These are phyloP conservation scores for Wilcoxina mikolae DNA, from an alignment of 495 filamentous ascomycete species.

Conservation along the genomic window DNA sequence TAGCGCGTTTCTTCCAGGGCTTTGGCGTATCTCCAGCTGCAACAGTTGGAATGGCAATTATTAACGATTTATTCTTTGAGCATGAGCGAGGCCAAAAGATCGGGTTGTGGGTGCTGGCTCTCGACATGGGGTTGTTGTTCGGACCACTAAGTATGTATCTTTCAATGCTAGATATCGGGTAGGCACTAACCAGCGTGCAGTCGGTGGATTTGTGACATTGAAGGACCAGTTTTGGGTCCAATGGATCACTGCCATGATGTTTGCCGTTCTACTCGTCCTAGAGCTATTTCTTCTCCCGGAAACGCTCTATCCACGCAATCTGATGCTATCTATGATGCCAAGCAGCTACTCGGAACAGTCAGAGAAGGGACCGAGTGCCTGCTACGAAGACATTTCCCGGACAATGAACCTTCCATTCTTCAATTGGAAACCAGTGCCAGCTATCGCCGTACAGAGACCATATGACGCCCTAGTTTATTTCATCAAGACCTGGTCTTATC, in stretches of 20 bases:
- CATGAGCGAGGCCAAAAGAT: conserved; percentile 46
- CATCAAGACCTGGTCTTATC: conserved; percentile 36
- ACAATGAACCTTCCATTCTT: conserved; percentile 39
- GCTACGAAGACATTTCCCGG: conserved; percentile 27
- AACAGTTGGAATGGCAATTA: conserved; percentile 47
- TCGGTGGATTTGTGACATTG: conserved; percentile 43
- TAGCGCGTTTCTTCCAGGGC: conserved; percentile 45
- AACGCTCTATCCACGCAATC: conserved; percentile 44
- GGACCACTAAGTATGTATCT: conserved; percentile 36
- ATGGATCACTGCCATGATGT: conserved; percentile 46
- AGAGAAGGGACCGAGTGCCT: conserved; percentile 22
- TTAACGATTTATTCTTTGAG: conserved; percentile 46
- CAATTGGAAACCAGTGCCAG: conserved; percentile 39
- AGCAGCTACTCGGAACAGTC: conserved; percentile 13
- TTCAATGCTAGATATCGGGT: no score
- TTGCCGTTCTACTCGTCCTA: conserved; percentile 37
- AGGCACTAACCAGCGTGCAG: conserved; percentile 22
- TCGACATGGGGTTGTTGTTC: conserved; percentile 42
- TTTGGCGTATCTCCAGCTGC: conserved; percentile 44
- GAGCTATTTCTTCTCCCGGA: conserved; percentile 45
- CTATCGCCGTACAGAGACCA: conserved; percentile 37
- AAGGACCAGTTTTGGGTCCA: conserved; percentile 41
- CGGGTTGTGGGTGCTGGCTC: conserved; percentile 47
- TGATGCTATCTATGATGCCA: conserved; percentile 33
- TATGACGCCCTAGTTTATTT: conserved; percentile 39